Base-by-base conservation (phyloP, 2,329 filamentous ascomycete species). In the Cucurbitaria berberidis region DNA sequence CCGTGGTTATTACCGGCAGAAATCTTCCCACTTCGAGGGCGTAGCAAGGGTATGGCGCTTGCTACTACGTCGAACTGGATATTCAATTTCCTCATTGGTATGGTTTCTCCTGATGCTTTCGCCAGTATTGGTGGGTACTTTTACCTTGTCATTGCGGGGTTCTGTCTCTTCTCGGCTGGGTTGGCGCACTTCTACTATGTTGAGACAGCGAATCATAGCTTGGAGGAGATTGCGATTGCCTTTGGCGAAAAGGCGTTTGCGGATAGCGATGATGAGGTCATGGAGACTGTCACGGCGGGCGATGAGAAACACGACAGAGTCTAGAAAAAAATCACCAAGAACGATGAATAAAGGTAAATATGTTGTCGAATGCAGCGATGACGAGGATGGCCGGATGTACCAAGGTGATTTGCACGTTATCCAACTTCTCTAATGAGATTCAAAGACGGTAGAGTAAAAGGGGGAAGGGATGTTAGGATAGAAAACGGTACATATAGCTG, bases 31-130 rank as follows among this genome's bases (percentile, higher is more conserved):
- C 66, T 76, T n/a, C 73, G 74, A 2, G 66, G 67, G 11, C 70
- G 75, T 26, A 75, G 72, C 48, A 76, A 77, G 59, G 74, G 74
- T 2, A 76, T 77, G 74, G 74, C 75, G 9, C 57, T 77, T 10
- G 70, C 74, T 9, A 77, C 75, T 0, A 73, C 65, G 9, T 70
- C 64, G 35, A 77, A 76, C 44, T 77, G 75, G 75, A 59, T 69
- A 9, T 70, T 72, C 57, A 74, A 76, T 47, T 76, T 75, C 58
- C 68, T 74, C 45, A 74, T 74, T 26, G 70, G 70, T 29, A 78
- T 78, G 75, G 74, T 76, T 5, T 76, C 76, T 0, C 76, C 77
- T 0, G 74, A 76, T 45, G 75, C 76, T 11, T 78, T 79, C 49
- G 65, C 70, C 3, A 73, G 75, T 0, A 78, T 79, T 16, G 65